phyloP scores from a whole-genome alignment of 768 basidiomycete genomes.

The Tulasnella sp. region DNA sequence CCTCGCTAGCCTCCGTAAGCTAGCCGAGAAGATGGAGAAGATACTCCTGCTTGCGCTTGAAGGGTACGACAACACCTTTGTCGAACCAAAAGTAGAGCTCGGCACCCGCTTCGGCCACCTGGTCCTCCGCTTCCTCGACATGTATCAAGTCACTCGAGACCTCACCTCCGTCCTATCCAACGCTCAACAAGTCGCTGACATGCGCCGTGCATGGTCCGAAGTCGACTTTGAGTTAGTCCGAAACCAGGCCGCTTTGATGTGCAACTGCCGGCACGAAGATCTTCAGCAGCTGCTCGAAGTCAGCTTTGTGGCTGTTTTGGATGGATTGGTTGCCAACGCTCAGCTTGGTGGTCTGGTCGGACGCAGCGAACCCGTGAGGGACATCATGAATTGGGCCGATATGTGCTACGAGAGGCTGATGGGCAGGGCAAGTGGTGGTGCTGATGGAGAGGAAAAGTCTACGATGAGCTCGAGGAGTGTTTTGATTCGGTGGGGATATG shows the following conservation, averaged over 20 bases:
- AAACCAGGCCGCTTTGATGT: conserved; percentile 86
- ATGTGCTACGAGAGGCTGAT: conserved; percentile 81
- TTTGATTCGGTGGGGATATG: conserved; percentile 86
- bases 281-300: conserved; percentile 77
- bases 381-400: conserved; percentile 87
- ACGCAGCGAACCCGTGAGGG: conserved; percentile 59
- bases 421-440: conserved; percentile 52
- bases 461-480: conserved; percentile 82
- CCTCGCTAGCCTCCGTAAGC: conserved; percentile 62
- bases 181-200: conserved; percentile 74
- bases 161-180: conserved; percentile 81
- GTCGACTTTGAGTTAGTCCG: conserved; percentile 86
- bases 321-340: conserved; percentile 37
- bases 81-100: conserved; percentile 84
- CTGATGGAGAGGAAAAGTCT: conserved; percentile 62
- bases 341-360: not conserved
- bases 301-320: conserved; percentile 72
- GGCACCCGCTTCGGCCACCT: conserved; percentile 87
- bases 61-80: conserved; percentile 78
- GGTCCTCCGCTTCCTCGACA: conserved; percentile 83
- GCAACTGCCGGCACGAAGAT: conserved; percentile 88
- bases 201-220: conserved; percentile 82
- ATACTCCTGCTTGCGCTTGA: conserved; percentile 73
- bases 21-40: conserved; percentile 89
- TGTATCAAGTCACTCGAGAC: conserved; percentile 86